Evolutionary conservation across 2,329 filamentous ascomycete genomes (phyloP), one percentile per base, ranked within the genome.

Genomic region (Apiospora malaysiana): DNA sequence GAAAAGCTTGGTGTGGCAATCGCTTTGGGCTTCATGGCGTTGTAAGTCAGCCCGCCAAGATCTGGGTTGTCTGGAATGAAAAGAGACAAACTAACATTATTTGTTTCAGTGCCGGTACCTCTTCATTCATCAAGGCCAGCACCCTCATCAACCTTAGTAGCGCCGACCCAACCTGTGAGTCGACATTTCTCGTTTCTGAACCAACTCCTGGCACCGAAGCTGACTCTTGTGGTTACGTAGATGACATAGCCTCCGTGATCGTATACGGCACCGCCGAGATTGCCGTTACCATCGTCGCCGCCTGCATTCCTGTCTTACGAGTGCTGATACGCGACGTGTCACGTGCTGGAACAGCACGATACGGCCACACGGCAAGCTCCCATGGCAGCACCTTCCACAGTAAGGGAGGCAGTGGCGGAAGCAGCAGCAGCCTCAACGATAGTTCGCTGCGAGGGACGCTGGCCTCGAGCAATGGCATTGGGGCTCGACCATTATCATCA

Each of bases 301-400:
- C 77, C 45, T 80, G 77, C 2, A 79, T 81, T 32, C 79, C 79
- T 6, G 78, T 80, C 21, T 70, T 80, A 4, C 77, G 78, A 0
- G 77, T 76, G n/a, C 74, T 80, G 8, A 70, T 80, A 69, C 75
- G 73, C 47, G 75, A 77, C 25, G 79, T 68, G 18, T 27, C 40
- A 16, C 56, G 32, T 63, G 32, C 56, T 14, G 32, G 56, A 27
- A 63, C 56, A 32, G 4, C n/a, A 14, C 56, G 56, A 1, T 63
- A 63, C 32, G 56, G 32, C 9, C 4, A 40, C 27, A 23, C 56
- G 2, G 18, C 27, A 23, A 25, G 5, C 2, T 1, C 51, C 6
- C 42, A 45, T n/a, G 45, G 45, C 45, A 47, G 21, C 45, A 47
- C 45, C 18, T 3, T 16, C 10, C 49, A 32, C 14, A 45, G 42